phyloP scores from a whole-genome alignment of 169 alveolate species.

The Miamiensis avidus region DNA sequence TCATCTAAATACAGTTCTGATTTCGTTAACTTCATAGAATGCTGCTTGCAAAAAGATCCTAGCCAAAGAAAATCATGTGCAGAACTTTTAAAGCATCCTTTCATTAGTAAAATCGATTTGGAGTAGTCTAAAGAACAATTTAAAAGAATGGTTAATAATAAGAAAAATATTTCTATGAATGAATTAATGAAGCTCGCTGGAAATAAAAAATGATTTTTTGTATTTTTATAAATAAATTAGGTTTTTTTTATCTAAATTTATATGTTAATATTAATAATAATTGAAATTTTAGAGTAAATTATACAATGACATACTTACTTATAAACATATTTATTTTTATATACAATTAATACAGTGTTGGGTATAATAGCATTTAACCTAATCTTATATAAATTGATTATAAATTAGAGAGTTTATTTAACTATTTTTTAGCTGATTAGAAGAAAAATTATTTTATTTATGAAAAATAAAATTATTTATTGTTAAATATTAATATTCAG shows the following conservation, averaged over 20 bases:
- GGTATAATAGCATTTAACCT: not conserved
- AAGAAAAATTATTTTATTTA: too few relatives aligned
- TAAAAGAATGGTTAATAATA: not conserved
- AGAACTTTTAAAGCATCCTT: conserved; percentile 13
- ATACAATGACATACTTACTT: too few relatives aligned
- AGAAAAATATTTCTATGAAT: not conserved
- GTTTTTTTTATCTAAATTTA: too few relatives aligned
- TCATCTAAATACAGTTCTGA: conserved; percentile 14
- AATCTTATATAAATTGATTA: not conserved
- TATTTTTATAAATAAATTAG: too few relatives aligned
- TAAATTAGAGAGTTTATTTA: too few relatives aligned
- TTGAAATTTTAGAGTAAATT: not conserved
- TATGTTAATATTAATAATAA: too few relatives aligned
- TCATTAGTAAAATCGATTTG: not conserved
- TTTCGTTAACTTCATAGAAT: conserved; percentile 37
- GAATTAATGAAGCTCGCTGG: not conserved
- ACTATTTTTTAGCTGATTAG: too few relatives aligned
- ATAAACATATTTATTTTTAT: too few relatives aligned
- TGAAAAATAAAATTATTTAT: too few relatives aligned
- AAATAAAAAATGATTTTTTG: not conserved
- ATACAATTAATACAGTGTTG: not conserved
- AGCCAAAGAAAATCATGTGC: conserved; percentile 25
- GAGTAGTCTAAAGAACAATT: not conserved
- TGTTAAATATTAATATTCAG: too few relatives aligned
- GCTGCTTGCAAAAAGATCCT: conserved; percentile 38